Base-by-base conservation (phyloP, 1,139 yeast species). In the Pichia sp. region DNA sequence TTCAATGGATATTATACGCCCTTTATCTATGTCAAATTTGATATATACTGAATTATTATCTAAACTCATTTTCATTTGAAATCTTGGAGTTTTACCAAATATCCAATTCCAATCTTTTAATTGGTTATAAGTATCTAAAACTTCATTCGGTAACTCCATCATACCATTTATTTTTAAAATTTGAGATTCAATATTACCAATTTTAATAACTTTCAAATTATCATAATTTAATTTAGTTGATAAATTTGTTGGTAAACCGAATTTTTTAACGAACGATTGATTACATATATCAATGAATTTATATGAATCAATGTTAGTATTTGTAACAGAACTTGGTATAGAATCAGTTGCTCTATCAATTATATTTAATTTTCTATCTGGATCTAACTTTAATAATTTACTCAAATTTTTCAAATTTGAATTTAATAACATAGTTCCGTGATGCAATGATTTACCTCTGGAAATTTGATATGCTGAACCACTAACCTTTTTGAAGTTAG, bases 391-490 rank as follows among this genome's bases (percentile, higher is more conserved):
- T 53, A 93, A 71, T 14, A 89, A 65, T 30, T 80, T 73, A 1
- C 82, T 73, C 55, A 93, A 72, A 1, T 75, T 70, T 29, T 74
- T 75, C 33, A 95, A 70, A 47, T 82, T 73, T 53, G 95, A 83
- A 52, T 79, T 72, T 22, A 95, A 71, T 14, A 95, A 73, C 97
- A 95, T 89, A 0, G 99, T 95, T 0, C 98, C 99, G 69, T 95
- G 99, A 66, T 95, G 99, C 60, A 91, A 86, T 3, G 96, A 84
- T 60, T 81, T 82, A 0, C 96, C 95, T 49, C 80, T 79, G 13
- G 95, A 83, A 22, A 95, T 75, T 64, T 91, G 93, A 68, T 80
- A 91, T 0, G 98, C 97, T 14, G 96, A 86, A 0, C 98, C 98
- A 61, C 96, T 85, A 6, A 91, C 80, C 62, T 91, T 91, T 38